Base-by-base conservation (phyloP, 305 asterid genomes). In the Fraxinus platypoda region DNA sequence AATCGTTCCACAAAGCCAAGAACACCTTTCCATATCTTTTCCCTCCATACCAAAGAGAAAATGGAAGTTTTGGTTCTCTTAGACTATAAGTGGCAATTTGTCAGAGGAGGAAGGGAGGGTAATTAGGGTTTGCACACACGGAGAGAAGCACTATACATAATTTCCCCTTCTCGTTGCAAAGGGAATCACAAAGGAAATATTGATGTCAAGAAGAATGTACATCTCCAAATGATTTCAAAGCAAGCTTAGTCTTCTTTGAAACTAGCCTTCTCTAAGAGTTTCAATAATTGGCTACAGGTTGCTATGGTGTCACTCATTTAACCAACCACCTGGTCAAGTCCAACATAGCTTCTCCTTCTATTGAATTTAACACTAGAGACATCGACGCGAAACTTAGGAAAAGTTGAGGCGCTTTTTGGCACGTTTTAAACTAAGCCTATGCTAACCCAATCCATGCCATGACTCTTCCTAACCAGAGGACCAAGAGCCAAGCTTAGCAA, bases 391-490 rank as follows among this genome's bases (percentile, higher is more conserved):
- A 34, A 85, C 72, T 30, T 34, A 23, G 9, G 85, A 83, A 33
- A 89, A 80, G 78, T 86, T 88, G 71, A 95, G 82, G 64, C 95
- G 97, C 76, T 76, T 81, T 33, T 88, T 81, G 17, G 82, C 86
- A 80, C 92, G 95, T 84, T 86, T 87, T 41, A 93, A 77, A 76
- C 90, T 94, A 84, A 90, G 81, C 83, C 86, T 81, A 81, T 93
- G 94, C 71, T 89, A 88, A 35, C 77, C 52, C 75, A 94, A 85
- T 4, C 97, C 96, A 80, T 94, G 99, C 98, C 98, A 95, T 6
- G 86, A 62, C 75, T 85, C 88, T 6, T 78, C 70, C 37, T 88
- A 77, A 54, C 75, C 83, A 8, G 23, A 81, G 80, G 82, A 68
- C 80, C 80, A 54, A 19, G 59, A 64, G 78, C 83, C 86, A 77